A percentile compares a stretch with the other conserved stretches of the same genome.
These are phyloP conservation scores for Fusarium heterosporum DNA, from an alignment of 2,329 filamentous ascomycete genomes.

Conservation along the genomic window DNA sequence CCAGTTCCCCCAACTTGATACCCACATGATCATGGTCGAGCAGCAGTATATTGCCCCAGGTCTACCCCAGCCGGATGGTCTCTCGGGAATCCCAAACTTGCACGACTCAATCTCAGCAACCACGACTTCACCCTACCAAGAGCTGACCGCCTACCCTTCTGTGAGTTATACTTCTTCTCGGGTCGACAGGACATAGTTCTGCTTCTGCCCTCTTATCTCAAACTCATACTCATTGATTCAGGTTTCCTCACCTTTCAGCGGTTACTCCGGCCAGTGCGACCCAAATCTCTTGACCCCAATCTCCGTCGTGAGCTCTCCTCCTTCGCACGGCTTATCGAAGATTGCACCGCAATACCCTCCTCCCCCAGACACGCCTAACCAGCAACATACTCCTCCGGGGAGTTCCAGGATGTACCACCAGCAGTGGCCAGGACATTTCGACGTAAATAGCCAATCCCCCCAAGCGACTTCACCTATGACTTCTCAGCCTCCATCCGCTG, in stretches of 20 bases:
- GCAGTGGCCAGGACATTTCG: constrained; percentile 56
- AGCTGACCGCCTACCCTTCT: constrained; percentile 49
- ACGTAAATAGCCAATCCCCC: constrained; percentile 56
- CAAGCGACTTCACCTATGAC: constrained; percentile 61
- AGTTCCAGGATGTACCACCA: constrained; percentile 59
- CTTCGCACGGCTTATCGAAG: constrained; percentile 59
- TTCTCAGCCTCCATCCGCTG: constrained; percentile 51
- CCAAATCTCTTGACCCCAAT: constrained; percentile 62
- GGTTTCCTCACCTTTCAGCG: constrained; percentile 49
- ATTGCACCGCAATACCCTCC: constrained; percentile 56
- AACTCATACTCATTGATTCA: constrained; percentile 25
- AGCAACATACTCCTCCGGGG: constrained; percentile 62
- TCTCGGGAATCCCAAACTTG: constrained; percentile 47
- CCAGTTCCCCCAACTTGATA: constrained; percentile 35
- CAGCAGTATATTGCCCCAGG: constrained; percentile 51
- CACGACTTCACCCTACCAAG: constrained; percentile 46
- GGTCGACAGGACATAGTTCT: neutral
- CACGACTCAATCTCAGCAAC: constrained; percentile 45
- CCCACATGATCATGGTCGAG: constrained; percentile 53
- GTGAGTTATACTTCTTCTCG: constrained; percentile 44
- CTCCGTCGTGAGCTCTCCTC: constrained; percentile 62
- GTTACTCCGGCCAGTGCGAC: constrained; percentile 54
- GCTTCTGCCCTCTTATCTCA: neutral
- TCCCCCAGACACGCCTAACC: constrained; percentile 52
- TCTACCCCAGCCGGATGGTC: constrained; percentile 49